Evolutionary conservation across 352 stramenopile species (phyloP).

Genomic region (Pythium aristosporum): DNA sequence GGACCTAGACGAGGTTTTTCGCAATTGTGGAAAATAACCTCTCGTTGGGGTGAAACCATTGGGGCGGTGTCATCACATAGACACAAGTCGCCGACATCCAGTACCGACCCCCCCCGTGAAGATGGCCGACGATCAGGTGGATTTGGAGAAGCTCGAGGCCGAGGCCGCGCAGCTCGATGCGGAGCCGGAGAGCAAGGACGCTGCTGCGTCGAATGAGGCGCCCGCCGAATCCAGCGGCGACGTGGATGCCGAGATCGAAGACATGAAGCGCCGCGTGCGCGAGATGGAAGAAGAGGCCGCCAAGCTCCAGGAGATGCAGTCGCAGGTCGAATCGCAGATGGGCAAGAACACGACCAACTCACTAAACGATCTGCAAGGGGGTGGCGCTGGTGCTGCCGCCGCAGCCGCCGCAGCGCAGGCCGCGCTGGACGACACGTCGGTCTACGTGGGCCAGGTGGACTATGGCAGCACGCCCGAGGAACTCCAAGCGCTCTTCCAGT

Average conservation of each 20-base stretch:
- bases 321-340: constrained; percentile 78
- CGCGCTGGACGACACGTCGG: constrained; percentile 72
- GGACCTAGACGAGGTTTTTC: constrained; percentile 12
- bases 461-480: constrained; percentile 96
- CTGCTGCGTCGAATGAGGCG: constrained; percentile 1
- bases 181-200: constrained; percentile 11
- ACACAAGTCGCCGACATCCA: not conserved
- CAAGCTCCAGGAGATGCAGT: constrained; percentile 84
- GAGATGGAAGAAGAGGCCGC: constrained; percentile 85
- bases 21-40: constrained; percentile 1
- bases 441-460: constrained; percentile 97
- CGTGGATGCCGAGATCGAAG: constrained; percentile 74
- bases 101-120: constrained; percentile 26
- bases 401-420: constrained; percentile 28
- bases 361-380: constrained; percentile 42
- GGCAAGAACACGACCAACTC: constrained; percentile 53
- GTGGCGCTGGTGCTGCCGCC: constrained; percentile 11
- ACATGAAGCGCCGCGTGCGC: constrained; percentile 81
- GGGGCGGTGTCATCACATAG: constrained; percentile 2
- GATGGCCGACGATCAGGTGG: constrained; percentile 30
- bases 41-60: constrained; percentile 11
- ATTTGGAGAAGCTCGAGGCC: constrained; percentile 51
- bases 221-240: constrained; percentile 29
- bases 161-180: constrained; percentile 41
- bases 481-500: constrained; percentile 95